These are phyloP conservation scores for Mycothermus thermophilus DNA, from an alignment of 495 filamentous ascomycete genomes.

Conservation along the genomic window DNA sequence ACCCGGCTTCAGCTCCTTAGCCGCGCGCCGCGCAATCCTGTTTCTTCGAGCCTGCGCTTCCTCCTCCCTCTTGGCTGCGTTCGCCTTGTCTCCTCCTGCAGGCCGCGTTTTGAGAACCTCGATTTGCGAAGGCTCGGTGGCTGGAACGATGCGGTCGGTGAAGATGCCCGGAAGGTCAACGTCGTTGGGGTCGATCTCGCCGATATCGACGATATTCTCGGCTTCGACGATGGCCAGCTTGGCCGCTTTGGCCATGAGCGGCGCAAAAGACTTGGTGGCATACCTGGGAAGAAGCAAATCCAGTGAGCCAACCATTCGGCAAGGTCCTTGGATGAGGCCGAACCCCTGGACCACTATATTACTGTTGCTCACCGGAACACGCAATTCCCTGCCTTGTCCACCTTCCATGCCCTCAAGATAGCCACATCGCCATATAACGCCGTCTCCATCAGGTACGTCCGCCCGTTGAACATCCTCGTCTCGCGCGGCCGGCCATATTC, in stretches of 20 bases:
- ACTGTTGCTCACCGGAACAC: conserved; percentile 34
- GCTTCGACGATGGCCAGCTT: conserved; percentile 51
- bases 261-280: conserved; percentile 46
- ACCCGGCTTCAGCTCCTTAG: conserved; percentile 48
- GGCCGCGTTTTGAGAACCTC: conserved; percentile 40
- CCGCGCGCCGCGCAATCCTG: conserved; percentile 45
- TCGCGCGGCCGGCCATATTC: conserved; percentile 43
- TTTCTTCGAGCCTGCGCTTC: conserved; percentile 31
- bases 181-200: conserved; percentile 42
- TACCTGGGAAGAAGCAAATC: too few relatives aligned
- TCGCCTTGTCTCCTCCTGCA: conserved; percentile 14
- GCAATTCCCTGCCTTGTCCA: conserved; percentile 49
- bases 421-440: conserved; percentile 50
- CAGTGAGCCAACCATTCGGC: too few relatives aligned
- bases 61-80: conserved; percentile 9
- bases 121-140: conserved; percentile 38
- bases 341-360: too few relatives aligned
- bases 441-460: conserved; percentile 47
- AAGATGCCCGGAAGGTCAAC: conserved; percentile 51
- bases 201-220: conserved; percentile 50
- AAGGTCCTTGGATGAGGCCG: too few relatives aligned
- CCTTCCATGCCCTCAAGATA: conserved; percentile 49
- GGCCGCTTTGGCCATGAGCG: conserved; percentile 50
- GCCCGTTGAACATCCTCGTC: conserved; percentile 45
- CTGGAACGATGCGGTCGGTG: conserved; percentile 48